Evolutionary conservation across 805 yeast genomes (phyloP).

Genomic region (Wickerhamiella kazuoi): DNA sequence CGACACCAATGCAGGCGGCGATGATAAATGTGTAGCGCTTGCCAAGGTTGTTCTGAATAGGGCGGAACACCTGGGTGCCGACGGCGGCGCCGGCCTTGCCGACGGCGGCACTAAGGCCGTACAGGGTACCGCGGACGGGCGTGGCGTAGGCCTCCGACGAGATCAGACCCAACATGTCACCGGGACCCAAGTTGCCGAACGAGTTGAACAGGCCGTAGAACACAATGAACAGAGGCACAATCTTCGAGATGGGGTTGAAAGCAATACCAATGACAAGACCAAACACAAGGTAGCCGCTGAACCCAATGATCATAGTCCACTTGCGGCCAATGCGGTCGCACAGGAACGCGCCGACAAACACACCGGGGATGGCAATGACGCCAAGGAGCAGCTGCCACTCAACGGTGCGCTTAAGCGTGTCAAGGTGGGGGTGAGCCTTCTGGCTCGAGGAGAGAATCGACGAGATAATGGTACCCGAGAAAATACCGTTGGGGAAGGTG

Average conservation of each 20-base stretch:
- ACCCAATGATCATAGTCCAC: constrained; percentile 54
- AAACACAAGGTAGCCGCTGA: constrained; percentile 49
- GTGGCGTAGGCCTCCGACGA: constrained; percentile 59
- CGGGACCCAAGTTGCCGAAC: constrained; percentile 63
- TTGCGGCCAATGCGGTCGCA: constrained; percentile 54
- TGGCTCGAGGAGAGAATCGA: constrained; percentile 24
- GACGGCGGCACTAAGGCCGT: constrained; percentile 60
- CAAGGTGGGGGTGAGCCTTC: constrained; percentile 12
- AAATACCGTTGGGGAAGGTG: constrained; percentile 63
- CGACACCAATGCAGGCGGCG: constrained; percentile 54
- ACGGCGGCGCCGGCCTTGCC: constrained; percentile 79
- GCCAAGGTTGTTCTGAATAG: constrained; percentile 48
- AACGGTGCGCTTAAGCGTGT: constrained; percentile 37
- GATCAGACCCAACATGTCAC: constrained; percentile 51
- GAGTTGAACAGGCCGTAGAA: constrained; percentile 60
- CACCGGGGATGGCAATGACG: constrained; percentile 55
- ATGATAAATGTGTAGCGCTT: constrained; percentile 61
- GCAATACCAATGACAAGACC: constrained; percentile 28
- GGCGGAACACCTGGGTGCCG: constrained; percentile 56
- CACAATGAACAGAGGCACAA: constrained; percentile 45
- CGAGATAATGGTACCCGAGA: constrained; percentile 42
- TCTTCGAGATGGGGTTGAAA: constrained; percentile 36
- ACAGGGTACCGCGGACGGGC: constrained; percentile 57
- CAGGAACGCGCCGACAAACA: constrained; percentile 46
- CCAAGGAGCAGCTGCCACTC: constrained; percentile 61